Evolutionary conservation across 139 green algal genomes (phyloP).

Genomic region (Penium margaritaceum): DNA sequence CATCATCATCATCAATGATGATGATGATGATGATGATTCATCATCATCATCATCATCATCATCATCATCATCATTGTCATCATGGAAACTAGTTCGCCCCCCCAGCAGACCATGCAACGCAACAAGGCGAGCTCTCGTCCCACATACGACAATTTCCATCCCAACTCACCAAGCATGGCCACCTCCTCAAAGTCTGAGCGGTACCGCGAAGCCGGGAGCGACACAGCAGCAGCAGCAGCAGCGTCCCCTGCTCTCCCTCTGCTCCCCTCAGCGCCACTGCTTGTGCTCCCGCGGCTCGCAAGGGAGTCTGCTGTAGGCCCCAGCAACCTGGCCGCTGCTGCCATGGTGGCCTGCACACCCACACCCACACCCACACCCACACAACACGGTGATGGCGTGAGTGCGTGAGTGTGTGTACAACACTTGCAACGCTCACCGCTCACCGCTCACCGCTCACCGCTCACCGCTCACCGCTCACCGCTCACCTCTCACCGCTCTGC

Average conservation of each 20-base stretch:
- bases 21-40: background rate
- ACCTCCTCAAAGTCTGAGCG: constrained; percentile 63
- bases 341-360: no score
- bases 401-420: no score
- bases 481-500: no score
- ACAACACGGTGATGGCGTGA: no score
- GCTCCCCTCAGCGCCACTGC: constrained; percentile 17
- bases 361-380: no score
- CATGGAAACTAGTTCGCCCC: no score
- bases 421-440: no score
- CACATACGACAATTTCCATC: background rate
- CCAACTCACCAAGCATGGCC: constrained; percentile 57
- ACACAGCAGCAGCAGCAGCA: constrained; percentile 15
- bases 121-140: background rate
- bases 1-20: background rate
- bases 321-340: no score
- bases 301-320: no score
- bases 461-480: no score
- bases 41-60: background rate
- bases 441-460: no score
- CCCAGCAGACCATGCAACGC: background rate
- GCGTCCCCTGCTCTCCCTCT: constrained; percentile 26
- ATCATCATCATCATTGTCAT: background rate
- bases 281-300: constrained; percentile 7
- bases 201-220: constrained; percentile 36